Base-by-base conservation (phyloP, 2,329 filamentous ascomycete genomes). In the Fusarium cyanostomum region DNA sequence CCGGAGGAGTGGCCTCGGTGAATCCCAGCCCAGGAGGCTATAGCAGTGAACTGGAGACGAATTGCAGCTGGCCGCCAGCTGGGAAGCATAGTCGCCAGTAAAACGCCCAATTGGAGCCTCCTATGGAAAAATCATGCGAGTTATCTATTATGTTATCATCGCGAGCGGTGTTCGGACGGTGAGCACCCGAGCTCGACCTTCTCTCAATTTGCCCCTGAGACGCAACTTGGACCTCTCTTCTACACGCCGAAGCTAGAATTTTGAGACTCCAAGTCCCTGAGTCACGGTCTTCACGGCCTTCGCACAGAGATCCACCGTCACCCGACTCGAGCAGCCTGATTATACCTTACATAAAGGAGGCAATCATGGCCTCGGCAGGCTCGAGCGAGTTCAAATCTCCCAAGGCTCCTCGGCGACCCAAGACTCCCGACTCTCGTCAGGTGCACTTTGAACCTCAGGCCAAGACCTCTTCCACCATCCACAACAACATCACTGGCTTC, bases 391-490 rank as follows among this genome's bases (percentile, higher is more conserved):
- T 52, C 60, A 74, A 74, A 51, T 72, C 74, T 13, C 70, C 72
- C 59, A 76, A 72, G 63, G 63, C 57, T 9, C 67, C 67, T 43
- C 71, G 69, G 41, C 73, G 70, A 28, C 57, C 66, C 26, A 74
- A 72, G 44, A 66, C 69, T 9, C 62, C 68, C 21, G 62, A 71
- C 34, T 46, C 64, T 63, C 74, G 74, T 43, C 74, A 76, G 53
- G 75, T 76, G 54, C 75, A 67, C 28, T 77, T 77, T 44, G 67
- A 65, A 5, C 45, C 59, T 16, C 56, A 57, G 6, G 34, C 27
- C 8, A 62, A 59, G 12, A 35, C 52, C 4, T 43, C 56, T 21
- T 42, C 54, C 12, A 56, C 52, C 31, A 45, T 13, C 46, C 24
- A 42, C 43, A 42, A 15, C 28, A 60, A 48, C 24, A 62, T 52